Conservation (phyloP, 164 flowering plant genomes). For the Liriodendron chinense region DNA sequence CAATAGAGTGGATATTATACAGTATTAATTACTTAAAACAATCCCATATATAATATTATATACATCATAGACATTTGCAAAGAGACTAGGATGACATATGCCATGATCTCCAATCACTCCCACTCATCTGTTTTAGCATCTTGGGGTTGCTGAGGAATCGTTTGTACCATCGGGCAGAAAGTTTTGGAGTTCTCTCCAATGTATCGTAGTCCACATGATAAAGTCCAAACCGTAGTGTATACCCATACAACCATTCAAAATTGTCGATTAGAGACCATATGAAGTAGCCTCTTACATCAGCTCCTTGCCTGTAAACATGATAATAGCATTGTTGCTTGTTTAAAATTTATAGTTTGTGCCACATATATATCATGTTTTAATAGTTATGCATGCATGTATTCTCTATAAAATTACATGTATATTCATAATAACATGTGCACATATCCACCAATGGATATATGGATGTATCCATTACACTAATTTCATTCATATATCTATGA, state of each 20-base stretch:
- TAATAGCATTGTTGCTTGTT: too few species aligned
- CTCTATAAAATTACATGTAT: background rate
- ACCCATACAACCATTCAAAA: slow-evolving; percentile 42
- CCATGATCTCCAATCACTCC: background rate
- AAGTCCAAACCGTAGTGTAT: slow-evolving; percentile 29
- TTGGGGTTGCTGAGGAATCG: slow-evolving; percentile 17
- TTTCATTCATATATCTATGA: too few species aligned
- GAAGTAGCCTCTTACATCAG: slow-evolving; percentile 21
- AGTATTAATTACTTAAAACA: too few species aligned
- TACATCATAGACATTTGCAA: background rate
- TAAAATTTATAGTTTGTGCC: background rate
- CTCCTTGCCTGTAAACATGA: slow-evolving; percentile 9
- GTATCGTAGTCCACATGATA: slow-evolving; percentile 31
- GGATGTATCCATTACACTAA: too few species aligned
- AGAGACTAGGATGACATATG: background rate
- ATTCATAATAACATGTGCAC: too few species aligned
- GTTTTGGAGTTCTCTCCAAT: slow-evolving; percentile 33
- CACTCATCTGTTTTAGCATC: background rate
- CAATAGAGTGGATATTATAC: too few species aligned
- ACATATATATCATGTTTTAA: too few species aligned
- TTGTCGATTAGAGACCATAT: slow-evolving; percentile 41
- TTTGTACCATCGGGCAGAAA: slow-evolving; percentile 39
- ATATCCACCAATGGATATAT: background rate
- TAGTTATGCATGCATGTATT: too few species aligned
- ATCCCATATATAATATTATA: too few species aligned